These are phyloP conservation scores for Ustilago sp. DNA, from an alignment of 1,284 basidiomycete species.

Conservation along the genomic window DNA sequence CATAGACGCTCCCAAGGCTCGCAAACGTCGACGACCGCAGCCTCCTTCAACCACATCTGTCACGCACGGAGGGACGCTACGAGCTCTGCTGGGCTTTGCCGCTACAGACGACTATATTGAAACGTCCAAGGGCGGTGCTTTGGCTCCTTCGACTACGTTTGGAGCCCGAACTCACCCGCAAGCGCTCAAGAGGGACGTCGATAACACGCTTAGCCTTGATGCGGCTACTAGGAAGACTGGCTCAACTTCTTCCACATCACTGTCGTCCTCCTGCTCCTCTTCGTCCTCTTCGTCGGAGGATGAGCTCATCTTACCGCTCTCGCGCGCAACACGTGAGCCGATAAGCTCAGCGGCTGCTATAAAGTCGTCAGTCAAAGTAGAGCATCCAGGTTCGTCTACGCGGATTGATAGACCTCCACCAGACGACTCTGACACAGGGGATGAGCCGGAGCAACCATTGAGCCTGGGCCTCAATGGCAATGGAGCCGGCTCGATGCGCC, in stretches of 20 bases:
- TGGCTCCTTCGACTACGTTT: not conserved
- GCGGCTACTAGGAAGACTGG: not conserved
- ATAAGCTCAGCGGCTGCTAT: not conserved
- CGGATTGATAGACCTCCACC: not conserved
- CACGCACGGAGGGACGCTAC: not conserved
- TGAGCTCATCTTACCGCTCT: slow-evolving; percentile 23
- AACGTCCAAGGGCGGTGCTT: not conserved
- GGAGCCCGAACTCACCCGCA: not conserved
- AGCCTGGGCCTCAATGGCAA: slow-evolving; percentile 14
- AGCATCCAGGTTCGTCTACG: not conserved
- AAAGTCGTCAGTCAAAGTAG: not conserved
- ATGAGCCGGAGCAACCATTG: slow-evolving; percentile 21
- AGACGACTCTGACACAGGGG: slow-evolving; percentile 15
- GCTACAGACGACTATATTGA: slow-evolving; percentile 47
- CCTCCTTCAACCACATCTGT: not conserved
- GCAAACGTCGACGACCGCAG: slow-evolving; percentile 23
- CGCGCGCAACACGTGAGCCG: slow-evolving; percentile 10
- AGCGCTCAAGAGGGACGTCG: not conserved
- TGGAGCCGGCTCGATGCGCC: not conserved
- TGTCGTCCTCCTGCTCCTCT: not conserved
- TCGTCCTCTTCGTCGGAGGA: slow-evolving; percentile 28
- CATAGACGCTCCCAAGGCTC: not conserved
- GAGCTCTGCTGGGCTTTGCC: slow-evolving; percentile 35
- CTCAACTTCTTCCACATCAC: not conserved
- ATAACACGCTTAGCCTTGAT: not conserved